Base-by-base conservation (phyloP, 345 rosid genomes). In the Hypericum androsaemum region DNA sequence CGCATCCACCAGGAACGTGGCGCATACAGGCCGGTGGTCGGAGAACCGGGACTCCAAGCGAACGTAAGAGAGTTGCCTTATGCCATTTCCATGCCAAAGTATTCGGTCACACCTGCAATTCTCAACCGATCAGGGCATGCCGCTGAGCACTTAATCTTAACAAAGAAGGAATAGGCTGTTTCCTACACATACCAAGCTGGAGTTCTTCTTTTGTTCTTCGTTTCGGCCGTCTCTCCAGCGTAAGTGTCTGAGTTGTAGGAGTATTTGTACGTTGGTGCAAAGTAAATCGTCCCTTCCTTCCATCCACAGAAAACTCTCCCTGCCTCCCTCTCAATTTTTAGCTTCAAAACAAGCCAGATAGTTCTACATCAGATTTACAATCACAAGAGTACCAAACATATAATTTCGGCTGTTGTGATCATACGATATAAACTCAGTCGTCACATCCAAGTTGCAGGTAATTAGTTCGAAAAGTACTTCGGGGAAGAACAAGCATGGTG, bases 181-280 rank as follows among this genome's bases (percentile, higher is more conserved):
- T 32, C 28, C 41, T 22, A 6, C 6, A 50, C 58, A 35, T 87
- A 87, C 98, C 98, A 92, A 42, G 98, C 95, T 8, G 98, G 98
- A 57, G 94, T 92, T 76, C 98, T 75, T 67, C 98, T 75, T 68
- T 92, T 89, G 51, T 65, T 78, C 68, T 78, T 88, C 2, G 80
- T 58, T 49, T 81, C 76, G 2, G 50, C 66, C 0, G 75, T 71
- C 41, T 83, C 98, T 35, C 96, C 96, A 0, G 95, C 84, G 37
- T 88, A 88, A 38, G 63, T 69, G 56, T 92, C 94, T 0, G 98
- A 92, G 67, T 88, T 80, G 63, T 62, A 73, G 8, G 96, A 80
- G 67, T 82, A 92, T 62, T 92, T 92, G 70, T 92, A 92, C 2
- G 98, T 92, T 6, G 98, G 98, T 10, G 88, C 83, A 47, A 92